Evolutionary conservation across 768 basidiomycete genomes (phyloP), one percentile per base, ranked within the genome.

Genomic region (Lenzites betulinus): DNA sequence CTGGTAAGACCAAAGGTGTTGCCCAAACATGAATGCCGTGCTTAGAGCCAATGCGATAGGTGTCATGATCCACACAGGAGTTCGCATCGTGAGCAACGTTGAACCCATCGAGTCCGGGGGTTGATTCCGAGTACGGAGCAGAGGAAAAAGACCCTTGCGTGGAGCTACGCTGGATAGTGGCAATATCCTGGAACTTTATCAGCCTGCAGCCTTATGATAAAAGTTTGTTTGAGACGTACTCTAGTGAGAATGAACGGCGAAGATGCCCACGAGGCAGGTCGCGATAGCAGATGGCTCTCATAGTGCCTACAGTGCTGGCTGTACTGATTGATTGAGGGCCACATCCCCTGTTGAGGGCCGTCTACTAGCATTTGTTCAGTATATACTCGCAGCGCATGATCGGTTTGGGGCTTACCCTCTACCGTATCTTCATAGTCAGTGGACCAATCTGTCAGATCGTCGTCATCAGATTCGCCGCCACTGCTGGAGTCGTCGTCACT

Each of bases 391-490:
- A 13, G 44, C 26, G 25, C 1, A 7, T 25, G 28, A 46, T 12
- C 16, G 26, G 23, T 20, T 26, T n/a, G 8, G 22, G 13, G 42
- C 74, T 60, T 58, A 84, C 83, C 78, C 53, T 84, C 79, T 78
- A 81, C 51, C 76, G 74, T 69, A 46, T 82, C 81, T 13, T 82
- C 79, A 46, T 68, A 69, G 23, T 77, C 75, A 51, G 75, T 79
- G 18, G 72, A 73, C 20, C 67, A 74, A 11, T 75, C 87, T 2
- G 85, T 88, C 50, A 89, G 68, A 67, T 88, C 88, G 23, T 83
- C 85, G 63, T 90, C 76, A 64, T 93, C 92, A 2, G 92, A 93
- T 71, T 93, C 92, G 63, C 92, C 91, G 3, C 83, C 85, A 51
- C 85, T 88, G 9, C 83, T 84, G 67, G 86, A 78, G 54, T 77